Conservation (phyloP, 2,329 filamentous ascomycete species). For the Talaromyces marneffei region DNA sequence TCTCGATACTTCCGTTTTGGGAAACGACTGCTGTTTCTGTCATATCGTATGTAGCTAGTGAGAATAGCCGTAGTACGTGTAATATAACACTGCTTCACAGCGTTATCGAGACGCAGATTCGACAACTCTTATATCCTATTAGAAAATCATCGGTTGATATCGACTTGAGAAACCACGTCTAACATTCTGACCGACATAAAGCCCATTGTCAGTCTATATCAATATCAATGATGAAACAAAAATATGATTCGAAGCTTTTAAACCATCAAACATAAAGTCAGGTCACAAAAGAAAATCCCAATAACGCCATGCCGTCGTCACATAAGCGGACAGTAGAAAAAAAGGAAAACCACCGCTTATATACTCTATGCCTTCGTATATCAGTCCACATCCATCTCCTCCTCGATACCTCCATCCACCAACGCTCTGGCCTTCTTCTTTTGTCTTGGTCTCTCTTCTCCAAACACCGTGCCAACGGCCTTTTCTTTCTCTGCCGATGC, state of each 20-base stretch:
- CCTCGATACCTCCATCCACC: slow-evolving; percentile 41
- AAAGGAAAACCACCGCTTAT: slow-evolving; percentile 3
- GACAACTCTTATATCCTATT: not conserved
- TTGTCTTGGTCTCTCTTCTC: slow-evolving; percentile 37
- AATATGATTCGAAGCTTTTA: not conserved
- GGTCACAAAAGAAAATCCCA: slow-evolving; percentile 15
- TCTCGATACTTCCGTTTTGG: not conserved
- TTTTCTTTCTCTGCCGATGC: slow-evolving; percentile 28
- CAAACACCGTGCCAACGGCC: slow-evolving; percentile 31
- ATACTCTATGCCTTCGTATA: not conserved
- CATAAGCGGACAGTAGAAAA: slow-evolving; percentile 11
- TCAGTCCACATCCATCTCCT: slow-evolving; percentile 46
- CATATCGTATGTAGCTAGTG: not conserved
- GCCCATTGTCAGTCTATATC: not conserved
- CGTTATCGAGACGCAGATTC: not conserved
- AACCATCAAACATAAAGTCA: not conserved
- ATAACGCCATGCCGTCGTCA: slow-evolving; percentile 23
- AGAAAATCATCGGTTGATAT: not conserved
- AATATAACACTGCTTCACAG: not conserved
- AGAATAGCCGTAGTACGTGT: not conserved
- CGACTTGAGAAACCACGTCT: not conserved
- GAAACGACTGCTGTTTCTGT: not conserved
- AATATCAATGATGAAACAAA: not conserved
- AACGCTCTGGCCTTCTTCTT: slow-evolving; percentile 42
- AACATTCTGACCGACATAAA: not conserved